Conservation (phyloP, 106 monocot genomes). For the Gastrodia elata region DNA sequence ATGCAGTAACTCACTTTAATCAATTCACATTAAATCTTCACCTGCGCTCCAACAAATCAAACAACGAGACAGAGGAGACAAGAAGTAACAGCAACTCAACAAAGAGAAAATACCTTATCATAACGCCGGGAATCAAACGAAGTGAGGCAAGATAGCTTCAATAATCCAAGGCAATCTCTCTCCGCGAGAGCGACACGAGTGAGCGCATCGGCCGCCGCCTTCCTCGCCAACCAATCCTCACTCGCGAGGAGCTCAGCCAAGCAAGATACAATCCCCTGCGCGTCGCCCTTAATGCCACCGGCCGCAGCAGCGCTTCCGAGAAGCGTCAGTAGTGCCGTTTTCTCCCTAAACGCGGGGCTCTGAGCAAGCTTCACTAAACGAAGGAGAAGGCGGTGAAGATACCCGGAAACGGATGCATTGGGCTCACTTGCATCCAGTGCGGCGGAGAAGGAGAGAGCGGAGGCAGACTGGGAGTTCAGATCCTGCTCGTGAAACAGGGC, state of each 20-base stretch:
- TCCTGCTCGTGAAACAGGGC: conserved; percentile 82
- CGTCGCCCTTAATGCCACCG: conserved; percentile 31
- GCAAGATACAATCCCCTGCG: conserved; percentile 35
- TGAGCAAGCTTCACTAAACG: conserved; percentile 56
- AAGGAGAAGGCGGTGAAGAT: conserved; percentile 49
- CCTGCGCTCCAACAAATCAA: conserved; percentile 35
- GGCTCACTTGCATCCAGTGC: conserved; percentile 45
- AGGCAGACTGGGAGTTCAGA: conserved; percentile 44
- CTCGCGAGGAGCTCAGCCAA: conserved; percentile 48
- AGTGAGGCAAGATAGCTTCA: conserved; percentile 51
- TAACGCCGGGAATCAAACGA: conserved; percentile 64
- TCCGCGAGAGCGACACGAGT: conserved; percentile 35
- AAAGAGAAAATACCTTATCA: conserved; percentile 49
- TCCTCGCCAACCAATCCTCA: conserved; percentile 84
- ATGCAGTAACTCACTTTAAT: neutral
- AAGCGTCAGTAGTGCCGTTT: conserved; percentile 58
- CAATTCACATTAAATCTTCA: conserved; percentile 3
- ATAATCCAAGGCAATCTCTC: conserved; percentile 39
- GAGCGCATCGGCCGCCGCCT: conserved; percentile 74
- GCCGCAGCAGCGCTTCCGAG: conserved; percentile 44
- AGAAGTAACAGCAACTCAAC: neutral
- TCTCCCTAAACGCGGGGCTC: conserved; percentile 74
- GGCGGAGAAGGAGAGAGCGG: conserved; percentile 59
- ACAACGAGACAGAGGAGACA: neutral
- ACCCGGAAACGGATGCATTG: neutral